Percentiles rank a stretch among this genome's conserved stretches.
These are phyloP conservation scores for Sugiyamaella neomexicana DNA, from an alignment of 1,139 yeast species.

Conservation along the genomic window DNA sequence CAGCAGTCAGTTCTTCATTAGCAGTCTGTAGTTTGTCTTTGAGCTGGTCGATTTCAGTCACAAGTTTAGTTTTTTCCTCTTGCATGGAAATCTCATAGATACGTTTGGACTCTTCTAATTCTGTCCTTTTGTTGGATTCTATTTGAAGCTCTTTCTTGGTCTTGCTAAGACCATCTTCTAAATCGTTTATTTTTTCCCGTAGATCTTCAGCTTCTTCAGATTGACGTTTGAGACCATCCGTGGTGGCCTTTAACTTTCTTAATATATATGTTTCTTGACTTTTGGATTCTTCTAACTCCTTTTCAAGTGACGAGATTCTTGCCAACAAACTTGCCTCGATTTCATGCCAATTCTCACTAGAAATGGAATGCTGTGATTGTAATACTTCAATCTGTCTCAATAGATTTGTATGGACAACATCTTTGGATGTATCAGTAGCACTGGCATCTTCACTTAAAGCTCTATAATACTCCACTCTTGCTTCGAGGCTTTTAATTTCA, in stretches of 20 bases:
- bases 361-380: slow-evolving; percentile 65
- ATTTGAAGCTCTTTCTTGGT: background rate
- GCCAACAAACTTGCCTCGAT: slow-evolving; percentile 55
- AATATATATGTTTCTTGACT: slow-evolving; percentile 32
- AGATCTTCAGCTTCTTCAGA: slow-evolving; percentile 36
- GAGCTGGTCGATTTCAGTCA: slow-evolving; percentile 22
- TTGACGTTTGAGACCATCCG: slow-evolving; percentile 22
- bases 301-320: slow-evolving; percentile 50
- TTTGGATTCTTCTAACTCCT: slow-evolving; percentile 40
- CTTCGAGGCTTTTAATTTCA: slow-evolving; percentile 43
- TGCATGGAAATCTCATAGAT: background rate
- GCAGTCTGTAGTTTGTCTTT: slow-evolving; percentile 11
- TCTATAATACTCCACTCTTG: slow-evolving; percentile 46
- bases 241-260: slow-evolving; percentile 29
- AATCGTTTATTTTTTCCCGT: slow-evolving; percentile 9
- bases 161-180: slow-evolving; percentile 23
- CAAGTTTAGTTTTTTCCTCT: slow-evolving; percentile 27
- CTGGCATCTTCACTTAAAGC: slow-evolving; percentile 44
- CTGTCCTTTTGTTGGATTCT: background rate
- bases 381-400: slow-evolving; percentile 52
- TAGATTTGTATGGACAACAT: slow-evolving; percentile 43
- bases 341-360: slow-evolving; percentile 65
- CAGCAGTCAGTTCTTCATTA: slow-evolving; percentile 1
- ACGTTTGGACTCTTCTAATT: background rate
- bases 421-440: slow-evolving; percentile 32